Evolutionary conservation across 2,329 filamentous ascomycete species (phyloP).

Genomic region (Penicillium vulpinum): DNA sequence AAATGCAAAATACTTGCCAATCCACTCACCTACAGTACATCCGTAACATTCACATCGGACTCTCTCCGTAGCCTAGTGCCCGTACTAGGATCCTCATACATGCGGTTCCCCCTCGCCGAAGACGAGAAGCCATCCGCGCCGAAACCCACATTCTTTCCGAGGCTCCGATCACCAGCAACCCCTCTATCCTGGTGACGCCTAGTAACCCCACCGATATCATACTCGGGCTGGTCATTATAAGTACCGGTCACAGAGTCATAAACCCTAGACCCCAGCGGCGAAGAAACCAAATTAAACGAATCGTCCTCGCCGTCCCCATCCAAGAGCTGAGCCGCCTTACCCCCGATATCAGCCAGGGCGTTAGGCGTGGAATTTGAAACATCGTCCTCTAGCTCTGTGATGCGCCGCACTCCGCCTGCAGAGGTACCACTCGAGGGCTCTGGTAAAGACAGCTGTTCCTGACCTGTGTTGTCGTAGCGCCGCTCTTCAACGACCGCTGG

Average conservation of each 20-base stretch:
- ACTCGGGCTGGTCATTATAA: slow-evolving; percentile 22
- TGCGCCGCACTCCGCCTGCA: slow-evolving; percentile 27
- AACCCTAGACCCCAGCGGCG: slow-evolving; percentile 14
- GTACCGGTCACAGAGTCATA: slow-evolving; percentile 16
- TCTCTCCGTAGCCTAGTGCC: slow-evolving; percentile 16
- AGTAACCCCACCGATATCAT: slow-evolving; percentile 12
- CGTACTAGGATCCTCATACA: slow-evolving; percentile 23
- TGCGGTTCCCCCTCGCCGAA: slow-evolving; percentile 9
- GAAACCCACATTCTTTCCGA: slow-evolving; percentile 14
- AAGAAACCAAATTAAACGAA: slow-evolving; percentile 12
- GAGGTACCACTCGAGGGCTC: slow-evolving; percentile 13
- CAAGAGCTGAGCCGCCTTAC: slow-evolving; percentile 1
- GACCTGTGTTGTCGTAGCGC: slow-evolving; percentile 35
- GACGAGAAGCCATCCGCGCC: slow-evolving; percentile 5
- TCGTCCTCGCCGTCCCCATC: slow-evolving; percentile 11
- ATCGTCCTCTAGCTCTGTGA: slow-evolving; percentile 32
- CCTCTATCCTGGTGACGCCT: slow-evolving; percentile 13
- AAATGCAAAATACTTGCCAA: not conserved
- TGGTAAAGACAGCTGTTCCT: slow-evolving; percentile 25
- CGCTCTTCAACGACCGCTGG: slow-evolving; percentile 36
- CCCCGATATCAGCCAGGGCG: slow-evolving; percentile 9
- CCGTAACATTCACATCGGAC: slow-evolving; percentile 18
- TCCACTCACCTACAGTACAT: slow-evolving; percentile 4
- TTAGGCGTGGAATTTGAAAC: not conserved
- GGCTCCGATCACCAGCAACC: slow-evolving; percentile 6